Conservation (phyloP, 768 basidiomycete genomes). For the Mycena crocata region DNA sequence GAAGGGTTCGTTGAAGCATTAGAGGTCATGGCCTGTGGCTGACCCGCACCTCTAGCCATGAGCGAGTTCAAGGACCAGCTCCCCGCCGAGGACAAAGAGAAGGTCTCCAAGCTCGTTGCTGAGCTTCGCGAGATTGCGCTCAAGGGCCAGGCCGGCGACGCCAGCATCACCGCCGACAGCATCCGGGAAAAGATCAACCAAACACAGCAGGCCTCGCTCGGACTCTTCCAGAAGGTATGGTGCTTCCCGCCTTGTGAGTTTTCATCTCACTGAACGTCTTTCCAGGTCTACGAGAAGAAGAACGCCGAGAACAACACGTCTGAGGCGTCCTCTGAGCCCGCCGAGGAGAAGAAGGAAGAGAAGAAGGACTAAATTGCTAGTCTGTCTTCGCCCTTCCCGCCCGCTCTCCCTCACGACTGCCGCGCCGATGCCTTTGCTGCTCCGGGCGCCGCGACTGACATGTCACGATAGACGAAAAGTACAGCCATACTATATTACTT, state of each 20-base stretch:
- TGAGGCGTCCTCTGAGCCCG: constrained; percentile 49
- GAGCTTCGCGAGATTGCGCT: constrained; percentile 91
- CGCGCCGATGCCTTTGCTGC: constrained; percentile 4
- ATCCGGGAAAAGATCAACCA: constrained; percentile 95
- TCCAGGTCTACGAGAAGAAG: constrained; percentile 88
- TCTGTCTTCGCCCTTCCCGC: constrained; percentile 12
- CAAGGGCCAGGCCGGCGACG: constrained; percentile 92
- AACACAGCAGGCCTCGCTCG: constrained; percentile 94
- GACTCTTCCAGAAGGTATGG: constrained; percentile 93
- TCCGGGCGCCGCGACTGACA: constrained; percentile 3
- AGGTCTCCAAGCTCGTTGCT: constrained; percentile 86
- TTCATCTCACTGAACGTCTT: background rate
- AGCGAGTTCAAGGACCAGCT: constrained; percentile 98
- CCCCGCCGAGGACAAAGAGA: constrained; percentile 92
- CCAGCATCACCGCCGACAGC: constrained; percentile 80
- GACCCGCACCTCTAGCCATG: constrained; percentile 69
- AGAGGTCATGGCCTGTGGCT: background rate
- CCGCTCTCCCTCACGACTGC: constrained; percentile 24
- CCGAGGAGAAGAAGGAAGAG: constrained; percentile 69
- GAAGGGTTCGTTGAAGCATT: constrained; percentile 71
- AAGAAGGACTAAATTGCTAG: constrained; percentile 81
- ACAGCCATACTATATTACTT: constrained; percentile 30
- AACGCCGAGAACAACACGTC: constrained; percentile 75
- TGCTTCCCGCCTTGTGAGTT: background rate
- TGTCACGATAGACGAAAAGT: constrained; percentile 31